phyloP scores from a whole-genome alignment of 768 basidiomycete genomes.

The Cyathus striatus region DNA sequence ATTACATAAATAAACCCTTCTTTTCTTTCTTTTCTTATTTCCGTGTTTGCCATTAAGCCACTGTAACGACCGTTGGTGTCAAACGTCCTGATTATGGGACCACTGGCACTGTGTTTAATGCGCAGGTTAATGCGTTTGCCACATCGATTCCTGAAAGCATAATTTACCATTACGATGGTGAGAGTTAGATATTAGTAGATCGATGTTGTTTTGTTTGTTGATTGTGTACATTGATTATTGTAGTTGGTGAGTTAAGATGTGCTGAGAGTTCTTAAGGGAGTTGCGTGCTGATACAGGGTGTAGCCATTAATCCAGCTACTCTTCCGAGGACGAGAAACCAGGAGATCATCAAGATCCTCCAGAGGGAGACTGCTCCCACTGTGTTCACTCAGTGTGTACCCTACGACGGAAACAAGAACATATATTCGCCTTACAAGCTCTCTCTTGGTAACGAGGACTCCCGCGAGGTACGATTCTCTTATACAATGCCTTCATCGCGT shows the following conservation, averaged over 20 bases:
- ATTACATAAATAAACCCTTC: slow-evolving; percentile 10
- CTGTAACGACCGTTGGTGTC: slow-evolving; percentile 52
- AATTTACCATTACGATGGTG: slow-evolving; percentile 75
- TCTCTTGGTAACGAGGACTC: slow-evolving; percentile 49
- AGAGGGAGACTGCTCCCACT: slow-evolving; percentile 38
- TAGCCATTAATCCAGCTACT: slow-evolving; percentile 19
- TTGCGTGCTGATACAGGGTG: slow-evolving; percentile 36
- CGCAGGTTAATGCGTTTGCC: slow-evolving; percentile 47
- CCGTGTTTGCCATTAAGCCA: slow-evolving; percentile 12
- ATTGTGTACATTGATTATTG: slow-evolving; percentile 25
- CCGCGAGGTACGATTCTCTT: slow-evolving; percentile 37
- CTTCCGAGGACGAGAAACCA: slow-evolving; percentile 29
- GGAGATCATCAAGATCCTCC: slow-evolving; percentile 25
- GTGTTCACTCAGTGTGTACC: slow-evolving; percentile 64
- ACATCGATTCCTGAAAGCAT: slow-evolving; percentile 42
- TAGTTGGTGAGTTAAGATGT: slow-evolving; percentile 13
- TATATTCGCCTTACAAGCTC: slow-evolving; percentile 53
- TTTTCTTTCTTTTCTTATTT: slow-evolving; percentile 5
- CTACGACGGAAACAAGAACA: slow-evolving; percentile 79
- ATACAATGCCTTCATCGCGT: not conserved
- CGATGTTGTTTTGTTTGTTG: not conserved
- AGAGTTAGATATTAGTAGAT: slow-evolving; percentile 2
- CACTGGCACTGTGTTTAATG: slow-evolving; percentile 14
- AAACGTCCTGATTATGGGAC: slow-evolving; percentile 54
- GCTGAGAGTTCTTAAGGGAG: slow-evolving; percentile 19